Conservation (phyloP, 1,284 basidiomycete genomes). For the Boletus mariae region DNA sequence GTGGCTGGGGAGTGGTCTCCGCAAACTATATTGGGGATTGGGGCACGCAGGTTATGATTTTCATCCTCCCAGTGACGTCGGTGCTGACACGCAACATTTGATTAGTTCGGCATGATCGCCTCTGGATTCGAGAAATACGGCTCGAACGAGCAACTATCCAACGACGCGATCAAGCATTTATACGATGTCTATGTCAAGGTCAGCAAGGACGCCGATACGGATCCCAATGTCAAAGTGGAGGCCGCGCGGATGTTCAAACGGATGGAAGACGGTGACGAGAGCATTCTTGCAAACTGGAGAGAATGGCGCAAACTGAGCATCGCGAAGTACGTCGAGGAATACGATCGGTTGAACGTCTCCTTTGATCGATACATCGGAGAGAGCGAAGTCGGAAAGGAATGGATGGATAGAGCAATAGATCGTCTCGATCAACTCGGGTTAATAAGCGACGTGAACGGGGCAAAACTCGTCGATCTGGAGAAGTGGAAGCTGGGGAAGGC, state of each 20-base stretch:
- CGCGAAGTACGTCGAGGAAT: constrained; percentile 88
- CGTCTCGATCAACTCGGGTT: constrained; percentile 56
- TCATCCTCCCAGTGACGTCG: background rate
- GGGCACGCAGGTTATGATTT: constrained; percentile 75
- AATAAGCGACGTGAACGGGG: constrained; percentile 65
- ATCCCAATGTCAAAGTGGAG: constrained; percentile 74
- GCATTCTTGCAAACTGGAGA: constrained; percentile 84
- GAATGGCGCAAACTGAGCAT: constrained; percentile 92
- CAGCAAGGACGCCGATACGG: constrained; percentile 77
- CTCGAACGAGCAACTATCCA: constrained; percentile 76
- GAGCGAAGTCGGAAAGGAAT: constrained; percentile 79
- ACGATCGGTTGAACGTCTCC: constrained; percentile 85
- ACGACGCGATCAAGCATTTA: constrained; percentile 92
- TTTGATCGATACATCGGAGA: constrained; percentile 97
- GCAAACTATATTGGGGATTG: constrained; percentile 96
- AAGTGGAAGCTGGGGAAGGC: constrained; percentile 90
- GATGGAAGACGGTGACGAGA: constrained; percentile 93
- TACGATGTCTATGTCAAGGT: constrained; percentile 95
- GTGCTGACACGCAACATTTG: background rate
- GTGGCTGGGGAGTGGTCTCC: constrained; percentile 88
- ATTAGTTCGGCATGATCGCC: constrained; percentile 81
- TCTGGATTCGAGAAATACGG: constrained; percentile 93
- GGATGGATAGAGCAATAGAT: constrained; percentile 70
- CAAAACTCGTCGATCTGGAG: constrained; percentile 80
- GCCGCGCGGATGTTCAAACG: constrained; percentile 92